Evolutionary conservation across 495 filamentous ascomycete genomes (phyloP), one percentile per base, ranked within the genome.

Genomic region (Penicillium coprophilum): DNA sequence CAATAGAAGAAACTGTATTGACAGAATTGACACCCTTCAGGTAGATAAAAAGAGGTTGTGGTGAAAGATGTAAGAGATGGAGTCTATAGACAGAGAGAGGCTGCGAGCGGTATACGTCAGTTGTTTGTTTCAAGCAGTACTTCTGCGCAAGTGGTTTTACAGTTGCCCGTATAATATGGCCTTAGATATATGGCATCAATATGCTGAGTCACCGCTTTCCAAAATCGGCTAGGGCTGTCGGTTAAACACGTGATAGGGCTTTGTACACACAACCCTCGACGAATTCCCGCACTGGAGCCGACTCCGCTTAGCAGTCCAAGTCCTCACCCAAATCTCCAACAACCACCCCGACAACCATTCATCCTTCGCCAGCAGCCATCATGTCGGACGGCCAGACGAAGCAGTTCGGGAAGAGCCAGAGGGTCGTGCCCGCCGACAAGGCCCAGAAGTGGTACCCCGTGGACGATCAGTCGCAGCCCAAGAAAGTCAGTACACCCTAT

Each of bases 391-490:
- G 72, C 73, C 74, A 86, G 80, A 90, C 89, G 79, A 96, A 96
- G 89, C 90, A 86, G 81, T 96, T 96, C 85, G 92, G 90, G 81
- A 96, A 96, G 86, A 89, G 90, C 80, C 89, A 91, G 80, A 87
- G 94, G 80, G 82, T 86, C 76, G 84, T 98, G 73, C 77, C 82
- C 71, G 81, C 85, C 68, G 85, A 94, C 77, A 96, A 95, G 89
- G 94, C 93, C 71, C 84, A 87, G 85, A 99, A 97, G 82, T 99
- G 93, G 90, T 99, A 99, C 79, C 95, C 95, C 75, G 89, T 92
- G 69, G 91, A 96, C 74, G 94, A 97, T 78, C 88, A 93, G 73
- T 71, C 82, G 71, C 82, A 89, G 81, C 87, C 88, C 59, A 96
- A 90, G 84, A 94, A 94, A 87, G 95, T 99, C 72, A 78, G 77